phyloP scores from a whole-genome alignment of 306 rosid genomes.

The Castanea mollissima region DNA sequence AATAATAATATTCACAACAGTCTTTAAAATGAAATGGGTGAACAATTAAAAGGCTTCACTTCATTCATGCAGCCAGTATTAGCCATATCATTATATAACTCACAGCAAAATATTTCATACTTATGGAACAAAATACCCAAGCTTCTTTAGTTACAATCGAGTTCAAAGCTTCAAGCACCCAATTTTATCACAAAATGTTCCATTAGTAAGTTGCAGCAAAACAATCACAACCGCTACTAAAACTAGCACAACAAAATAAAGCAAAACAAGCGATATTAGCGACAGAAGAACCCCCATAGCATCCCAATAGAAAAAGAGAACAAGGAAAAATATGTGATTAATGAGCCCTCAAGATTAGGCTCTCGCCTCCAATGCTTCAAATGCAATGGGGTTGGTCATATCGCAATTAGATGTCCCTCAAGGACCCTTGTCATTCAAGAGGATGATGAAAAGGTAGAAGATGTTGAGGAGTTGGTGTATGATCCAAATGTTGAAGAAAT shows the following conservation, averaged over 20 bases:
- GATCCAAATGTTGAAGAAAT: too few relatives aligned
- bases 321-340: too few relatives aligned
- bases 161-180: not conserved
- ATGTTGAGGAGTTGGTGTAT: too few relatives aligned
- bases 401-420: too few relatives aligned
- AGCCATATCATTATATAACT: not conserved
- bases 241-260: not conserved
- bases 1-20: not conserved
- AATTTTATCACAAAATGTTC: too few relatives aligned
- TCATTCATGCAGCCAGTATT: not conserved
- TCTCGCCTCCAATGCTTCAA: too few relatives aligned
- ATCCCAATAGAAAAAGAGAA: too few relatives aligned
- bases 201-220: too few relatives aligned
- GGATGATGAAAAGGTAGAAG: too few relatives aligned
- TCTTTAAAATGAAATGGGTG: not conserved
- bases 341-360: too few relatives aligned
- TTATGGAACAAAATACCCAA: not conserved
- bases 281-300: not conserved
- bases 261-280: not conserved
- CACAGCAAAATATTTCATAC: not conserved
- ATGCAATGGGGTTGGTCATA: too few relatives aligned
- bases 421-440: too few relatives aligned
- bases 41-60: not conserved
- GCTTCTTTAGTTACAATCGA: not conserved
- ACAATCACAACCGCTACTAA: not conserved